phyloP scores from a whole-genome alignment of 2,329 filamentous ascomycete species.

The Penicillium sp. region DNA sequence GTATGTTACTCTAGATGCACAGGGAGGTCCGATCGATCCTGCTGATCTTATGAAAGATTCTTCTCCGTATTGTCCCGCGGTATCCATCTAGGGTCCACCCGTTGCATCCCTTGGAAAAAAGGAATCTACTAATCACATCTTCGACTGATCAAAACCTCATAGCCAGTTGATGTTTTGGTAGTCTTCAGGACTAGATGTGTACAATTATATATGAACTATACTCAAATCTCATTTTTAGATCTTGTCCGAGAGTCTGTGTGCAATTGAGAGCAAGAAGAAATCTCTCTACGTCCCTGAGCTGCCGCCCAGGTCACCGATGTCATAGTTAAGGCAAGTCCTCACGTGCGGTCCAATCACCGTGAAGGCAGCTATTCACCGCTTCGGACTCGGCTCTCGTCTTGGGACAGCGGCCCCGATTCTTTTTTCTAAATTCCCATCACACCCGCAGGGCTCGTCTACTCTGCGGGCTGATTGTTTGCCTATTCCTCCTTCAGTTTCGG shows the following conservation, averaged over 20 bases:
- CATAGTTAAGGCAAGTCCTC: conserved; percentile 17
- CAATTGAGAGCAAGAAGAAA: neutral
- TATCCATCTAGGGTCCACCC: conserved; percentile 19
- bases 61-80: conserved; percentile 20
- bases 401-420: conserved; percentile 12
- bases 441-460: conserved; percentile 22
- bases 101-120: conserved; percentile 4
- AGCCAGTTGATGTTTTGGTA: no score
- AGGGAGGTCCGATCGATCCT: neutral
- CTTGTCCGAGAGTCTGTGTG: neutral
- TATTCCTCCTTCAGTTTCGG: conserved; percentile 8
- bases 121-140: conserved; percentile 19
- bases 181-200: no score
- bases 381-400: conserved; percentile 14
- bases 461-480: conserved; percentile 16
- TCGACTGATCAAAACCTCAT: neutral
- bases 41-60: conserved; percentile 4
- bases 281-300: neutral
- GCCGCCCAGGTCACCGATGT: conserved; percentile 11
- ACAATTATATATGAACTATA: no score
- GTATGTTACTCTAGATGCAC: no score
- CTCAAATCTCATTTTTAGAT: no score
- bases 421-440: conserved; percentile 18
- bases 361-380: conserved; percentile 12
- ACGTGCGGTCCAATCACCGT: conserved; percentile 17